A percentile compares a stretch with the other conserved stretches of the same genome.
These are phyloP conservation scores for Yarrowia sp. DNA, from an alignment of 805 yeast species.

Conservation along the genomic window DNA sequence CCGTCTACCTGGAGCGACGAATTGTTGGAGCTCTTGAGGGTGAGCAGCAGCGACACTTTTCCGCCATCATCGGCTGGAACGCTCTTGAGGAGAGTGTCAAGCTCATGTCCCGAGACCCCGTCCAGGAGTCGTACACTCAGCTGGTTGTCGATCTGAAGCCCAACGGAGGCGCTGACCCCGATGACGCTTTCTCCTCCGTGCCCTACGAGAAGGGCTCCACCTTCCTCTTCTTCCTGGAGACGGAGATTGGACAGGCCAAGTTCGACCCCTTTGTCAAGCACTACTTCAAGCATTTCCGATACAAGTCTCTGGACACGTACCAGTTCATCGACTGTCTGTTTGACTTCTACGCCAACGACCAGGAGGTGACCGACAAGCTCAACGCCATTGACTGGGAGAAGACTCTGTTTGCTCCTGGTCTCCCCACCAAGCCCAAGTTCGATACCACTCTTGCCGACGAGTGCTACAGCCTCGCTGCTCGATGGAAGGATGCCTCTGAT, in stretches of 20 bases:
- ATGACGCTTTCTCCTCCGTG: constrained; percentile 81
- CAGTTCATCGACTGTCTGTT: constrained; percentile 75
- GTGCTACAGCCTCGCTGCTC: constrained; percentile 61
- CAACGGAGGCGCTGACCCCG: constrained; percentile 68
- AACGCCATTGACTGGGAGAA: constrained; percentile 78
- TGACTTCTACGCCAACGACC: constrained; percentile 49
- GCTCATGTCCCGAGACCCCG: constrained; percentile 26
- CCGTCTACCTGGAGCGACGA: constrained; percentile 85
- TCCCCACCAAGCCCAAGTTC: constrained; percentile 84
- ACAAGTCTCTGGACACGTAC: constrained; percentile 73
- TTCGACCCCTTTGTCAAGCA: constrained; percentile 80
- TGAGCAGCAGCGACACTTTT: constrained; percentile 71
- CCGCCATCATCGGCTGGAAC: constrained; percentile 86
- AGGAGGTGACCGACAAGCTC: constrained; percentile 42
- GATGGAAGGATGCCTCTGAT: constrained; percentile 51
- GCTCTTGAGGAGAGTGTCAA: constrained; percentile 64
- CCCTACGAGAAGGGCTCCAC: constrained; percentile 92
- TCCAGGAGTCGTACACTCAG: constrained; percentile 47
- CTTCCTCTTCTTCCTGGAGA: constrained; percentile 70
- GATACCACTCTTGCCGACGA: constrained; percentile 75
- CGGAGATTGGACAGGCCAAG: constrained; percentile 49
- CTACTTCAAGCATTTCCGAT: constrained; percentile 69
- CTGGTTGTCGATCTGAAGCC: constrained; percentile 66
- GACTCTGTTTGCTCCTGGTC: constrained; percentile 79
- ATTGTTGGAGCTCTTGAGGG: constrained; percentile 78